These are phyloP conservation scores for Oldenlandia corymbosa DNA, from an alignment of 257 asterid genomes.

Conservation along the genomic window DNA sequence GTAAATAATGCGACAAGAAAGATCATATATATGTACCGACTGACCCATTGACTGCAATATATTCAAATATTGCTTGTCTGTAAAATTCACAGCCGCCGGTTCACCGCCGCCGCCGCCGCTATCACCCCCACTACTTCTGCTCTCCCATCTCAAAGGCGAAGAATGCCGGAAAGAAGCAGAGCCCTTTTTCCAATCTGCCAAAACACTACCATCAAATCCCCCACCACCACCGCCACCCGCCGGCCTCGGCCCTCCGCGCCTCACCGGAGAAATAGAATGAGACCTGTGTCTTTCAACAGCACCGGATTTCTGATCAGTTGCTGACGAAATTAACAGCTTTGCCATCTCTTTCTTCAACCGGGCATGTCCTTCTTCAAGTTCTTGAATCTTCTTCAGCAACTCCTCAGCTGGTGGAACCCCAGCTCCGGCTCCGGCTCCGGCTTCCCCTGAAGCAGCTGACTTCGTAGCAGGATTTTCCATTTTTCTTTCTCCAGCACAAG, in stretches of 20 bases:
- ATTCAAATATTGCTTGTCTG: conserved; percentile 70
- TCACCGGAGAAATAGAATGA: conserved; percentile 72
- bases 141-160: conserved; percentile 79
- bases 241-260: conserved; percentile 46
- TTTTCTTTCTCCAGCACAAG: too few species aligned
- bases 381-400: conserved; percentile 78
- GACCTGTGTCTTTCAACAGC: conserved; percentile 39
- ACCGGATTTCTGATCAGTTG: conserved; percentile 21
- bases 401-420: conserved; percentile 61
- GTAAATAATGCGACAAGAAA: conserved; percentile 53
- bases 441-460: conserved; percentile 45
- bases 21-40: conserved; percentile 70
- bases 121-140: conserved; percentile 29
- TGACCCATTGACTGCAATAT: conserved; percentile 95
- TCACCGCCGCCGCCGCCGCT: conserved; percentile 25
- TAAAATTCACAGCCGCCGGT: conserved; percentile 50
- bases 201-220: conserved; percentile 28
- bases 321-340: conserved; percentile 41
- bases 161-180: conserved; percentile 61
- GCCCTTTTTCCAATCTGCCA: conserved; percentile 53
- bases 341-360: conserved; percentile 79
- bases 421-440: conserved; percentile 16
- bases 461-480: conserved; percentile 39
- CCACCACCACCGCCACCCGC: conserved; percentile 37
- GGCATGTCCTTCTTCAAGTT: conserved; percentile 74